phyloP scores from a whole-genome alignment of 2,329 filamentous ascomycete species.

The Purpureocillium takamizusanense region DNA sequence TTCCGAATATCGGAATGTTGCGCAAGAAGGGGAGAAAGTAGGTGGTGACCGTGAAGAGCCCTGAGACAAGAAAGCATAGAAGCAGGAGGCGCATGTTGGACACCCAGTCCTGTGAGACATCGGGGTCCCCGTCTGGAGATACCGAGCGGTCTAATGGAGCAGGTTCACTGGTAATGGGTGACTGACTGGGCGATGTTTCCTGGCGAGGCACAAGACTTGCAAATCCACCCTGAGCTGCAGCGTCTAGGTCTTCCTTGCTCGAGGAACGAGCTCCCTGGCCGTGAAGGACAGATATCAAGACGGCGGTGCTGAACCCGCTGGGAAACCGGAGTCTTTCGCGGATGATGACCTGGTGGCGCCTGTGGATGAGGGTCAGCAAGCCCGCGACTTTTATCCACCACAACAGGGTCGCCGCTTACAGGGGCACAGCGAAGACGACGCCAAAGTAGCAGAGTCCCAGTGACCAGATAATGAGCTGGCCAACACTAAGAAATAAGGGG shows the following conservation, averaged over 20 bases:
- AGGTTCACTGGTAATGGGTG: not conserved
- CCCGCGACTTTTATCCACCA: not conserved
- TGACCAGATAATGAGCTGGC: slow-evolving; percentile 82
- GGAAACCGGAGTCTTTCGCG: slow-evolving; percentile 89
- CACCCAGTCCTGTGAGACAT: slow-evolving; percentile 22
- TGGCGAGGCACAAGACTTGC: slow-evolving; percentile 31
- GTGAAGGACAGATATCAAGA: slow-evolving; percentile 87
- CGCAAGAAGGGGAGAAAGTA: slow-evolving; percentile 85
- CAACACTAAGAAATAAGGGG: slow-evolving; percentile 60
- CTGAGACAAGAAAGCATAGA: slow-evolving; percentile 49
- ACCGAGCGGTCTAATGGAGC: not conserved
- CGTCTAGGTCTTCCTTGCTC: slow-evolving; percentile 23
- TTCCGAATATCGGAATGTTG: slow-evolving; percentile 79
- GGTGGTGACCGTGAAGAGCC: slow-evolving; percentile 66
- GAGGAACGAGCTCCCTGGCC: slow-evolving; percentile 36
- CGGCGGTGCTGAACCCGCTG: slow-evolving; percentile 87
- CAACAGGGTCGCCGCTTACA: slow-evolving; percentile 35
- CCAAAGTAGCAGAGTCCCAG: slow-evolving; percentile 93
- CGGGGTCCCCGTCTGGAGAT: not conserved
- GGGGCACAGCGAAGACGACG: slow-evolving; percentile 88
- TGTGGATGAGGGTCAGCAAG: slow-evolving; percentile 12
- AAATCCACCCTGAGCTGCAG: slow-evolving; percentile 28
- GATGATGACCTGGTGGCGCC: slow-evolving; percentile 82
- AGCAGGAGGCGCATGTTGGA: slow-evolving; percentile 46
- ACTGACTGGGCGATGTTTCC: slow-evolving; percentile 4